Evolutionary conservation across 2,329 filamentous ascomycete species (phyloP), one percentile per base, ranked within the genome.

Genomic region (Furcasterigmium furcatum): DNA sequence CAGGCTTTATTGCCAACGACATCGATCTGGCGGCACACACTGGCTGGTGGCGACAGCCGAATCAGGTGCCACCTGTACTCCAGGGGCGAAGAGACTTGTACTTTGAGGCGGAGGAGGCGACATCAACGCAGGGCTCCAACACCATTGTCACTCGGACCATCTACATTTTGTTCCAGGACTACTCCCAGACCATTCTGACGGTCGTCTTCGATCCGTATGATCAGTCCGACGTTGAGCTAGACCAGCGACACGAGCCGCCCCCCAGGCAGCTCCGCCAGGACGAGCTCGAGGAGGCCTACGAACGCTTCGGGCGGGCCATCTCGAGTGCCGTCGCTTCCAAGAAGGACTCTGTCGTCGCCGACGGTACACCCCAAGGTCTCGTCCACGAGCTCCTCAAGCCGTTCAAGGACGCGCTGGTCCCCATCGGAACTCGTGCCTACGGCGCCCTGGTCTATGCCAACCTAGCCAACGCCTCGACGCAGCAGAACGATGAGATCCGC

Each of bases 381-480:
- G 71, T 96, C n/a, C 71, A 83, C 41, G 86, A 96, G 57, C 80
- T 97, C 6, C 77, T 99, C 42, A 79, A 78, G 30, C 84, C 87
- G 0, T 77, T 91, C 55, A 72, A 77, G 14, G 83, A 88, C 48
- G 91, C 88, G 1, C 79, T 99, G 5, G 73, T 78, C 3, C 92
- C 94, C 0, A 82, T 97, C 7, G 92, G 92, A n/a, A 89, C 83
- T 10, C 87, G 92, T 41, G 82, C 90, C 4, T 99, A 92, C 62
- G 94, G 94, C 49, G 91, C 92, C 5, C 75, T 95, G 20, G 90
- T 99, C 13, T 99, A 99, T 66, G 82, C 88, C 53, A 99, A 99
- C 62, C 79, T 97, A 47, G 94, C 89, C 59, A 99, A 99, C 62
- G 92, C 94, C 3, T 90, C 88, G 7, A 92, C 91, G 4, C 84